Percentiles rank a stretch among this genome's conserved stretches.
Evolutionary conservation across 2,329 filamentous ascomycete genomes (phyloP).

Genomic region (Colletotrichum theobromicola): DNA sequence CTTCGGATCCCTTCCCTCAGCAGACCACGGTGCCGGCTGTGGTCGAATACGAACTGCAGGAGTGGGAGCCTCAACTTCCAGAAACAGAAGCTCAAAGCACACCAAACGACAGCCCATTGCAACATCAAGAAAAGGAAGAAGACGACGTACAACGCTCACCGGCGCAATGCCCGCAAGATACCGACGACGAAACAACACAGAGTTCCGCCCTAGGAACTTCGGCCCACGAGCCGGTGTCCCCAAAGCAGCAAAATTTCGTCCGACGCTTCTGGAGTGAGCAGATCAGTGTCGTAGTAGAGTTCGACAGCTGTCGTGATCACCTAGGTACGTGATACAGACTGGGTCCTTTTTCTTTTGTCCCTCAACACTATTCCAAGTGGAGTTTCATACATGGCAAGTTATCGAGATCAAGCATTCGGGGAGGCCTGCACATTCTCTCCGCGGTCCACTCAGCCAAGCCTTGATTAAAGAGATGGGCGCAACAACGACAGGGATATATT

Average conservation of each 20-base stretch:
- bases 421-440: not conserved
- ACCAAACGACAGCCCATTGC: not conserved
- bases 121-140: not conserved
- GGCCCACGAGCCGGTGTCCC: not conserved
- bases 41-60: not conserved
- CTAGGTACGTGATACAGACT: constrained; percentile 49
- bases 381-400: not conserved
- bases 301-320: constrained; percentile 57
- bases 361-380: not conserved
- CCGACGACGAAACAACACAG: not conserved
- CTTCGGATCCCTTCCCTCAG: not conserved
- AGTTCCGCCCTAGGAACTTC: not conserved
- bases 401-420: not conserved
- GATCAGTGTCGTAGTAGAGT: constrained; percentile 54
- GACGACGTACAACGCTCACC: not conserved
- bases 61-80: not conserved
- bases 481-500: not conserved
- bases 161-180: not conserved
- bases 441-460: not conserved
- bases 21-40: not conserved
- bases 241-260: constrained; percentile 2
- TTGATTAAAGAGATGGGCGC: constrained; percentile 12
- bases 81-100: not conserved
- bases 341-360: not conserved
- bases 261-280: constrained; percentile 51